Evolutionary conservation across 441 rosid species (phyloP), one percentile per base, ranked within the genome.

Genomic region (Populus hybrid): DNA sequence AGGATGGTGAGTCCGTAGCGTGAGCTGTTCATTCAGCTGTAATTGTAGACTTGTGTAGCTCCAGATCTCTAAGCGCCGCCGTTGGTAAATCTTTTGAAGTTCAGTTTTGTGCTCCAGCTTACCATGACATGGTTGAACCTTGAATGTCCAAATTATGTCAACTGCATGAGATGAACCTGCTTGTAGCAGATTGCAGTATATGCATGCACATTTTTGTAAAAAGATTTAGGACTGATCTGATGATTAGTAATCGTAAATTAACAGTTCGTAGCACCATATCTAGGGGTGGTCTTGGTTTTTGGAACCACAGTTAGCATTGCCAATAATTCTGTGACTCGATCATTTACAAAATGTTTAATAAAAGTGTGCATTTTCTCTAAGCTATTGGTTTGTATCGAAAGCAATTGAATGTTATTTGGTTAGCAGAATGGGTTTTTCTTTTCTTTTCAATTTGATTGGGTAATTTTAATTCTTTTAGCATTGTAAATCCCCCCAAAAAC

Each of bases 1-100:
- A 70, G 74, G 85, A 73, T 7, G 81, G 82, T 65, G 85, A 79
- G 79, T 59, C 84, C 67, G 61, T 81, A 73, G 75, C 82, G 69
- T 85, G 84, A 89, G 23, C 26, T 32, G 74, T 30, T 24, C 38
- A 46, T 11, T 28, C 21, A 14, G 81, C 67, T 28, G 30, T 76
- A 77, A 73, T 73, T 75, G 79, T 75, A 42, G 64, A 74, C 77
- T 77, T 70, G 68, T 67, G 65, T 70, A 40, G 77, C 70, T 75
- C 72, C 36, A 35, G 50, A 69, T 57, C 74, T 72, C 23, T 28
- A 28, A 34, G 9, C 72, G 11, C n/a, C 64, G 68, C 70, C 14
- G 54, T 57, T 42, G 8, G 73, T 64, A 28, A 64, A 20, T 36
- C 68, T 5, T 5, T 50, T 21, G 50, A 70, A 68, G 70, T 72